phyloP scores from a whole-genome alignment of 2,329 filamentous ascomycete genomes.

The Hirsutella thompsonii region DNA sequence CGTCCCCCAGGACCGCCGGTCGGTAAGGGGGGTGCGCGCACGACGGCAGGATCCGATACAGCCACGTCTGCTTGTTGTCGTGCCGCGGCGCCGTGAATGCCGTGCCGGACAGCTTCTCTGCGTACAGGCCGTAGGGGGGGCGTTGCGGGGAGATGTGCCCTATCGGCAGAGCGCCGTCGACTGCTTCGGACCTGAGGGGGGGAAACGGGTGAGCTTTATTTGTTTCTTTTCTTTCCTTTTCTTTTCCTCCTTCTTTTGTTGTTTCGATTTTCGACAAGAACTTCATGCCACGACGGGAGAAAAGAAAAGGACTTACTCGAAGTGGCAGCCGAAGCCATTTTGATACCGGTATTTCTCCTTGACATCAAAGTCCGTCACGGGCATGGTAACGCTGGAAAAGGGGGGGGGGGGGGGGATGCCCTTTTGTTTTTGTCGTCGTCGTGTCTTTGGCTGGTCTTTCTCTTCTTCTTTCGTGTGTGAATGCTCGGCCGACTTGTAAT shows the following conservation, averaged over 20 bases:
- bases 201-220: too few species aligned
- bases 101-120: constrained; percentile 65
- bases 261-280: too few species aligned
- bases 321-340: constrained; percentile 64
- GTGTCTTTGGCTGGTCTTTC: too few species aligned
- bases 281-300: too few species aligned
- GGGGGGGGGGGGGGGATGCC: too few species aligned
- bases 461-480: too few species aligned
- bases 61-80: constrained; percentile 59
- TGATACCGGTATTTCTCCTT: constrained; percentile 58
- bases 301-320: constrained; percentile 47
- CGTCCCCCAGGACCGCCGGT: constrained; percentile 15
- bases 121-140: constrained; percentile 64
- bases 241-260: too few species aligned
- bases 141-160: constrained; percentile 76
- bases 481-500: too few species aligned
- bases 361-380: constrained; percentile 33
- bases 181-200: constrained; percentile 59
- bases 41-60: constrained; percentile 56
- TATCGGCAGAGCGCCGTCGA: constrained; percentile 60
- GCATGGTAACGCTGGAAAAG: constrained; percentile 33
- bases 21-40: constrained; percentile 45
- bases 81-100: constrained; percentile 54
- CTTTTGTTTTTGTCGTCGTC: too few species aligned
- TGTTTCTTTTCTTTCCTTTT: too few species aligned